A percentile compares a stretch with the other conserved stretches of the same genome.
phyloP scores from a whole-genome alignment of 345 rosid genomes.

The Trapa bicornis region DNA sequence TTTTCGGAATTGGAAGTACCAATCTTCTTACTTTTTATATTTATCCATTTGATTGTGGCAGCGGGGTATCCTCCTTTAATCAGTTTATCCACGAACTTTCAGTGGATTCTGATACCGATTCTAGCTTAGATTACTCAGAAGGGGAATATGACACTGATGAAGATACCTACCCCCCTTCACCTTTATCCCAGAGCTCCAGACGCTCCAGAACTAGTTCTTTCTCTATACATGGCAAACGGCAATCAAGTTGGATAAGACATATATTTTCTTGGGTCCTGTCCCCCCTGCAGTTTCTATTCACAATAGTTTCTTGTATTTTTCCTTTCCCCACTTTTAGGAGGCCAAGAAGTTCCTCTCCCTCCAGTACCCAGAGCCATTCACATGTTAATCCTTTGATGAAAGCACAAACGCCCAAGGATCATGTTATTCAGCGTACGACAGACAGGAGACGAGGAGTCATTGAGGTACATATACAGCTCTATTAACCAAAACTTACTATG shows the following conservation, averaged over 20 bases:
- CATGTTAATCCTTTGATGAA: slow-evolving; percentile 27
- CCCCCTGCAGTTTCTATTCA: slow-evolving; percentile 45
- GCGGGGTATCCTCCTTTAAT: slow-evolving; percentile 96
- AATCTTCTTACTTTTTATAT: slow-evolving; percentile 4
- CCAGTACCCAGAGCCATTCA: slow-evolving; percentile 27
- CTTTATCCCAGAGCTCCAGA: slow-evolving; percentile 60
- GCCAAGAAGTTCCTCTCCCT: slow-evolving; percentile 18
- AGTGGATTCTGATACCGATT: slow-evolving; percentile 59
- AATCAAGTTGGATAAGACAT: slow-evolving; percentile 39
- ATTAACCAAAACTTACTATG: background rate
- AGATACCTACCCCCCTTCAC: slow-evolving; percentile 38
- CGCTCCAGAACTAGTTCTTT: slow-evolving; percentile 40
- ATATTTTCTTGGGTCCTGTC: slow-evolving; percentile 51
- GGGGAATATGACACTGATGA: slow-evolving; percentile 67
- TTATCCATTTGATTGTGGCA: slow-evolving; percentile 14
- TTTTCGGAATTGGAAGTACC: no score
- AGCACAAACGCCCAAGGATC: slow-evolving; percentile 37
- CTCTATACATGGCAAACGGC: slow-evolving; percentile 23
- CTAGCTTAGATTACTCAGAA: slow-evolving; percentile 63
- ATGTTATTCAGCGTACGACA: slow-evolving; percentile 58
- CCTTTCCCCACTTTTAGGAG: slow-evolving; percentile 25
- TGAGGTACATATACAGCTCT: slow-evolving; percentile 33
- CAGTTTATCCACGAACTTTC: slow-evolving; percentile 79
- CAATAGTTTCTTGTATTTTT: slow-evolving; percentile 32
- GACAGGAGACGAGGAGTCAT: slow-evolving; percentile 93